Conservation (phyloP, 1,139 yeast genomes). For the Debaryomyces fabryi region DNA sequence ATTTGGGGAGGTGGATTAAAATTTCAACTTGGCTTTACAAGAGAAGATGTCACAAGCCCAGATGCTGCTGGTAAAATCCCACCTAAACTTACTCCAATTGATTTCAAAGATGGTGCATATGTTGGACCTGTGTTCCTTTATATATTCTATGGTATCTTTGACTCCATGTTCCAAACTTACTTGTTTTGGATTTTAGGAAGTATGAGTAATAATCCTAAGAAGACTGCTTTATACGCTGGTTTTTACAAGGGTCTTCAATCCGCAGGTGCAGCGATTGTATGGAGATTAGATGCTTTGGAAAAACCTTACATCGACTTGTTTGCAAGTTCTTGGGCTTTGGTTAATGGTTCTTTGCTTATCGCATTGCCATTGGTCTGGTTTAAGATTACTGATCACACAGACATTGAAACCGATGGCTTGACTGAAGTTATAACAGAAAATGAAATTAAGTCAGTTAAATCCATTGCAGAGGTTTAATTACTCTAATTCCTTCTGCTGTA, state of each 20-base stretch:
- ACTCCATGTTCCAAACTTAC: slow-evolving; percentile 60
- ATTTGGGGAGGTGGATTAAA: slow-evolving; percentile 68
- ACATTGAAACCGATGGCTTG: slow-evolving; percentile 39
- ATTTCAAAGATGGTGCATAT: slow-evolving; percentile 47
- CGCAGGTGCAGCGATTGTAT: slow-evolving; percentile 63
- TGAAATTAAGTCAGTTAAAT: slow-evolving; percentile 30
- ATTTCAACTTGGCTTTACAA: slow-evolving; percentile 49
- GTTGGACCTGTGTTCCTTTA: slow-evolving; percentile 65
- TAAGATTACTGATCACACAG: slow-evolving; percentile 49
- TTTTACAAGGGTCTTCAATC: slow-evolving; percentile 66
- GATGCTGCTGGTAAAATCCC: slow-evolving; percentile 8
- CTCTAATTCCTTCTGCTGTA: background rate
- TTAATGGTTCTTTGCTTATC: slow-evolving; percentile 49
- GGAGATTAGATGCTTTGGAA: slow-evolving; percentile 57
- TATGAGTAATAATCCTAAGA: slow-evolving; percentile 58
- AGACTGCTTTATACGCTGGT: slow-evolving; percentile 60
- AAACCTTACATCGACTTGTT: slow-evolving; percentile 48
- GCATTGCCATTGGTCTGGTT: slow-evolving; percentile 43
- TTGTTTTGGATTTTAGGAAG: slow-evolving; percentile 62
- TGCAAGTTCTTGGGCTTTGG: slow-evolving; percentile 60
- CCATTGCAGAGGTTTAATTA: slow-evolving; percentile 9
- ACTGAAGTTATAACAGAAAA: slow-evolving; percentile 28
- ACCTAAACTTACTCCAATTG: slow-evolving; percentile 33
- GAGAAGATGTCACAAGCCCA: slow-evolving; percentile 33
- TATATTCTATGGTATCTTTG: slow-evolving; percentile 61